These are phyloP conservation scores for Brettanomyces nanus DNA, from an alignment of 805 yeast genomes.

Conservation along the genomic window DNA sequence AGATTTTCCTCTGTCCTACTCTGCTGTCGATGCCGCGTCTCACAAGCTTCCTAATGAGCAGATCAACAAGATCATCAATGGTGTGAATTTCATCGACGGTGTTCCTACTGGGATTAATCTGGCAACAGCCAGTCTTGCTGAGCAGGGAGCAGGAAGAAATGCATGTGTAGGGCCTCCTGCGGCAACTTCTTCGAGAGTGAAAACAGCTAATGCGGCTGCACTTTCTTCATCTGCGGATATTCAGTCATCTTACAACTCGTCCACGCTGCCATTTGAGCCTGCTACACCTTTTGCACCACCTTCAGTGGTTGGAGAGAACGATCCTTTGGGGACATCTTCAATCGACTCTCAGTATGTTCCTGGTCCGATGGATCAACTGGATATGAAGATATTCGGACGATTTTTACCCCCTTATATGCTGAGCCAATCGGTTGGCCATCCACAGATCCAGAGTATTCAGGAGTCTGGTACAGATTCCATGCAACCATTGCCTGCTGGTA, in stretches of 20 bases:
- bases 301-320: not conserved
- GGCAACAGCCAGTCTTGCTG: slow-evolving; percentile 3
- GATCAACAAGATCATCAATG: slow-evolving; percentile 9
- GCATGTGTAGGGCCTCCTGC: not conserved
- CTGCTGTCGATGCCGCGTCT: not conserved
- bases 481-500: not conserved
- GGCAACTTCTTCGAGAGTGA: not conserved
- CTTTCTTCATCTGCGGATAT: not conserved
- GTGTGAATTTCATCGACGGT: slow-evolving; percentile 28
- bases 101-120: slow-evolving; percentile 26
- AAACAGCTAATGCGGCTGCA: not conserved
- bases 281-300: slow-evolving; percentile 1
- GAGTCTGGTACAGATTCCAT: slow-evolving; percentile 6
- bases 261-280: not conserved
- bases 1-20: not conserved
- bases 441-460: not conserved
- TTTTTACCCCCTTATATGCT: slow-evolving; percentile 82
- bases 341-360: slow-evolving; percentile 45
- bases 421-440: slow-evolving; percentile 16
- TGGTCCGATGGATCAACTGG: slow-evolving; percentile 79
- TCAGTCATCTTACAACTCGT: not conserved
- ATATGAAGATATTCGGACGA: slow-evolving; percentile 77
- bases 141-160: not conserved
- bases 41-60: slow-evolving; percentile 4
- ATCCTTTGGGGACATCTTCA: not conserved